Evolutionary conservation across 2,329 filamentous ascomycete genomes (phyloP), one percentile per base, ranked within the genome.

Genomic region (Epichloe gansuensis): DNA sequence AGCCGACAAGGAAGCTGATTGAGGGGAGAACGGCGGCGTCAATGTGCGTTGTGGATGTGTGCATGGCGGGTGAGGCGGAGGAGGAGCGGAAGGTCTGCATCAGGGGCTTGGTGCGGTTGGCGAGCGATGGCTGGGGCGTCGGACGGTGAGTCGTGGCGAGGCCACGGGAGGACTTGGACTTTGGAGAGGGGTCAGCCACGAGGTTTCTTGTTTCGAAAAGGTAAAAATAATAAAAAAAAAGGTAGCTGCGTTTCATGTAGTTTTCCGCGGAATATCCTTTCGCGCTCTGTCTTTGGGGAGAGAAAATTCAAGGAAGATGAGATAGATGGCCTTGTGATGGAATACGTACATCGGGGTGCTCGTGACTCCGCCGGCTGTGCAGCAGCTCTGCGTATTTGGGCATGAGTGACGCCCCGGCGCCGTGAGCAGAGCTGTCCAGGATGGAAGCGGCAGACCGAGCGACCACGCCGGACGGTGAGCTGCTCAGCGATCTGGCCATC

Each of bases 71-170:
- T 15, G 75, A 64, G 6, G 74, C 65, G 17, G 75, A 72, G 17
- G 75, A 72, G 23, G 74, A 73, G 60, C 71, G 70, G 70, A 83
- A 83, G 62, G 76, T 78, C 69, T 84, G 81, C 80, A 84, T 83
- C 52, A 83, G 68, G 42, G 79, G 80, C 61, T 76, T 69, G 54
- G 68, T 67, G 58, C 72, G 73, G 62, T 68, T 66, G 63, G 68
- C 58, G 60, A 72, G 64, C 55, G 73, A 67, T 56, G 71, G 70
- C 52, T 70, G 69, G 25, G 72, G 69, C 8, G 70, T 71, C 48
- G 75, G 74, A 51, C 74, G 72, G 62, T 76, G 74, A 52, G 71
- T 67, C 55, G 73, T 75, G 51, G 71, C 71, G 57, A 76, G 67
- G 60, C 64, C 62, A 55, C 74, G 72, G 52, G 68, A 61, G 58